These are phyloP conservation scores for Quercus lobata DNA, from an alignment of 331 rosid species.

Conservation along the genomic window DNA sequence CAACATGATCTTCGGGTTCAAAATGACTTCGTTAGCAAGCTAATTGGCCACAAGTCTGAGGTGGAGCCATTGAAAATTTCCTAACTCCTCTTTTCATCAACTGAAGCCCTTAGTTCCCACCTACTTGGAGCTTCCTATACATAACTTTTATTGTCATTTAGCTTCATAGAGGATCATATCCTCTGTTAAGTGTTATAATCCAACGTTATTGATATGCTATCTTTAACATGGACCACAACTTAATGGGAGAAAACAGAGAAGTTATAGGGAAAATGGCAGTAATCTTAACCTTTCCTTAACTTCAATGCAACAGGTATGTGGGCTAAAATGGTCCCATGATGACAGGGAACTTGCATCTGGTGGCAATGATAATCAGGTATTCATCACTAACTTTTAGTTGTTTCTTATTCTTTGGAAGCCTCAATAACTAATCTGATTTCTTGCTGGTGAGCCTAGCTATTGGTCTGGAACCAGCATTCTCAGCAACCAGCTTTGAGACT, in stretches of 20 bases:
- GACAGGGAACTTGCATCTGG: slow-evolving; percentile 99
- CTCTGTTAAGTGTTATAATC: not conserved
- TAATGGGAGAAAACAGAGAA: too few species aligned
- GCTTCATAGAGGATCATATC: not conserved
- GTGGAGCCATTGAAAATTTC: slow-evolving; percentile 37
- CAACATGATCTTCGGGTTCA: slow-evolving; percentile 95
- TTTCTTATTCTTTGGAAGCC: not conserved
- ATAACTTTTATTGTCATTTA: not conserved
- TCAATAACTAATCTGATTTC: not conserved
- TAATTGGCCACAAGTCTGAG: slow-evolving; percentile 99
- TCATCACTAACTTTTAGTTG: not conserved
- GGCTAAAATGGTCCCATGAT: slow-evolving; percentile 94
- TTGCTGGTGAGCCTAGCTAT: slow-evolving; percentile 47
- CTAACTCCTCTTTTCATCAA: not conserved
- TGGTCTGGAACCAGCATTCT: slow-evolving; percentile 96
- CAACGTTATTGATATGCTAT: not conserved
- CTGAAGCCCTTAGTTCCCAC: not conserved
- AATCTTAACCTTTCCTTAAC: not conserved
- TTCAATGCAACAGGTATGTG: slow-evolving; percentile 64
- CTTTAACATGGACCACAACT: too few species aligned
- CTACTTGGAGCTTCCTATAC: not conserved
- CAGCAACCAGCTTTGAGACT: slow-evolving; percentile 82
- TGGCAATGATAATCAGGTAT: slow-evolving; percentile 98
- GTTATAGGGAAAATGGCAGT: not conserved
- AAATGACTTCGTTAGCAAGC: slow-evolving; percentile 62